Evolutionary conservation across 2,329 filamentous ascomycete genomes (phyloP).

Genomic region (Beauveria scarabaeidicola): DNA sequence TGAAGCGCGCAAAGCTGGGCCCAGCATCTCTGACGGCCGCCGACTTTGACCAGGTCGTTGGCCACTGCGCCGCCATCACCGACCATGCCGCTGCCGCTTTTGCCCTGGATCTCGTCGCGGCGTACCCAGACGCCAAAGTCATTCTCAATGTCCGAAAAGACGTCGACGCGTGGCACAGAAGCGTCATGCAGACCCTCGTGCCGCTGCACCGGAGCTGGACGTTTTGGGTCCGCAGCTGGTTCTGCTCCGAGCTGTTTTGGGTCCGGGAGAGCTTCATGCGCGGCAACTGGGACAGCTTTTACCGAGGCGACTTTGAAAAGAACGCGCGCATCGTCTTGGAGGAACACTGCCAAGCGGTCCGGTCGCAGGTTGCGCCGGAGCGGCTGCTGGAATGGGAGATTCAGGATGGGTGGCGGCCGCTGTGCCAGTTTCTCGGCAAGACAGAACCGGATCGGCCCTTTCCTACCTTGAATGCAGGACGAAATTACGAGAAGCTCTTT

Average conservation of each 20-base stretch:
- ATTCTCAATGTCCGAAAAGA: slow-evolving; percentile 31
- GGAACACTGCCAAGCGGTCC: neutral
- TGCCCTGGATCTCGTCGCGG: neutral
- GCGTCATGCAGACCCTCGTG: slow-evolving; percentile 18
- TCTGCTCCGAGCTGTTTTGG: slow-evolving; percentile 25
- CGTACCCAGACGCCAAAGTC: slow-evolving; percentile 34
- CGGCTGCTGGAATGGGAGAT: slow-evolving; percentile 29
- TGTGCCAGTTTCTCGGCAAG: slow-evolving; percentile 31
- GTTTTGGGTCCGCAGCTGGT: slow-evolving; percentile 17
- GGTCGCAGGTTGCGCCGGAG: slow-evolving; percentile 16
- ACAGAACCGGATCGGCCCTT: slow-evolving; percentile 25
- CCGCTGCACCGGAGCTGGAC: neutral
- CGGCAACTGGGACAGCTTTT: neutral
- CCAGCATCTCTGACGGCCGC: neutral
- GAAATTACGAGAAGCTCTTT: neutral
- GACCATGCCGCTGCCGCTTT: slow-evolving; percentile 12
- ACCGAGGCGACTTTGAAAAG: neutral
- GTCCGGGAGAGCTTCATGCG: slow-evolving; percentile 4
- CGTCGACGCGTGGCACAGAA: slow-evolving; percentile 30
- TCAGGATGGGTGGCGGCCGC: slow-evolving; percentile 32
- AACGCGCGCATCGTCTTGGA: neutral
- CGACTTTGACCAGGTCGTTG: slow-evolving; percentile 9
- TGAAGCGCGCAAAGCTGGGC: neutral
- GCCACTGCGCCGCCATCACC: slow-evolving; percentile 10
- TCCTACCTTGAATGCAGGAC: slow-evolving; percentile 14